Conservation (phyloP, 495 filamentous ascomycete genomes). For the Penicillium waksmanii region DNA sequence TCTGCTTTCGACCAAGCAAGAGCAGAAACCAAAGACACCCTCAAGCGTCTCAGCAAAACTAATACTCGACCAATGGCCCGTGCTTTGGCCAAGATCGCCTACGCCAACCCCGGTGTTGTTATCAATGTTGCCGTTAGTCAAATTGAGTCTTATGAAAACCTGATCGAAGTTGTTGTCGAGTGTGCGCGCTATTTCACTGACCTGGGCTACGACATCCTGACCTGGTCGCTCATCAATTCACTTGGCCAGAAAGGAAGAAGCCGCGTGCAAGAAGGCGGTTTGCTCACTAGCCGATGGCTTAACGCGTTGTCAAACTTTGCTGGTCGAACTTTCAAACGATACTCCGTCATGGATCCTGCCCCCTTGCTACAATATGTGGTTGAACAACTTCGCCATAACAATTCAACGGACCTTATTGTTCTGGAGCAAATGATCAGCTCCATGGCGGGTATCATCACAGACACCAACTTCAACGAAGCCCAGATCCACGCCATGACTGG, state of each 20-base stretch:
- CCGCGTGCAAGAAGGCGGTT: conserved; percentile 78
- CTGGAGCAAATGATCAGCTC: conserved; percentile 83
- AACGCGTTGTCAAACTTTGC: conserved; percentile 82
- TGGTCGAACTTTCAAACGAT: conserved; percentile 81
- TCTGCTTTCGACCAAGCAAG: conserved; percentile 75
- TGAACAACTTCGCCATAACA: conserved; percentile 76
- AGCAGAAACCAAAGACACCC: conserved; percentile 74
- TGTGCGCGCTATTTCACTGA: conserved; percentile 92
- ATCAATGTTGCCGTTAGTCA: conserved; percentile 84
- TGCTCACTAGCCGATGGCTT: conserved; percentile 89
- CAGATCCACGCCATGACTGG: conserved; percentile 87
- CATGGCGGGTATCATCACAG: conserved; percentile 90
- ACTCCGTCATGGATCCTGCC: conserved; percentile 77
- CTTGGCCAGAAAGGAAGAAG: conserved; percentile 75
- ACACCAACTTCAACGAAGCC: conserved; percentile 80
- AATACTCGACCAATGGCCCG: conserved; percentile 86
- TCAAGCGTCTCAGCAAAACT: conserved; percentile 83
- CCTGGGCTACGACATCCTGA: conserved; percentile 89
- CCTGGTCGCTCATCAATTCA: conserved; percentile 82
- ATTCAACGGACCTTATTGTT: conserved; percentile 84
- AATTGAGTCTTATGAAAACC: conserved; percentile 88
- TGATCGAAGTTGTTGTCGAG: conserved; percentile 90
- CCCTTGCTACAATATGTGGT: conserved; percentile 90
- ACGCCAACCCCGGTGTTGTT: conserved; percentile 85
- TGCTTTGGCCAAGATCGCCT: conserved; percentile 82